These are phyloP conservation scores for Dendrobium huoshanense DNA, from an alignment of 106 monocot genomes.

Conservation along the genomic window DNA sequence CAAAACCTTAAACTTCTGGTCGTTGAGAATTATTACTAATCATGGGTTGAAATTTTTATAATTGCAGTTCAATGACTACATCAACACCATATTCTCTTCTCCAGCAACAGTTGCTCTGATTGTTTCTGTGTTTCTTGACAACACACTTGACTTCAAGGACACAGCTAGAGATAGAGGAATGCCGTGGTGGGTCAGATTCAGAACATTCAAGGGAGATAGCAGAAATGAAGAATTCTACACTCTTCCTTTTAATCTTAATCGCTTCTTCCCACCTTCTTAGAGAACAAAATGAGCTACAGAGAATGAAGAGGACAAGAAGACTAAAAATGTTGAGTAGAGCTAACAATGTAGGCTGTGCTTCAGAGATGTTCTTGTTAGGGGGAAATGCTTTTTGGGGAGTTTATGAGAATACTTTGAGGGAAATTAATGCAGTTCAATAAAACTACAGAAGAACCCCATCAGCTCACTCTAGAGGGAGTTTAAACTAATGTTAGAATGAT, in stretches of 20 bases:
- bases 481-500: too few relatives aligned
- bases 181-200: slow-evolving; percentile 96
- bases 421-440: neutral
- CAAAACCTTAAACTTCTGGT: too few relatives aligned
- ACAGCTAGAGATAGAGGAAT: slow-evolving; percentile 84
- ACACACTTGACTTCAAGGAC: slow-evolving; percentile 88
- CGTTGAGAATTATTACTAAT: neutral
- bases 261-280: slow-evolving; percentile 89
- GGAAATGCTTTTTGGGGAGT: neutral
- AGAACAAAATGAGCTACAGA: neutral
- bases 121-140: slow-evolving; percentile 80
- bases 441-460: neutral
- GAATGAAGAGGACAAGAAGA: neutral
- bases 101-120: slow-evolving; percentile 79
- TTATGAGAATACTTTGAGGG: neutral
- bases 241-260: slow-evolving; percentile 95
- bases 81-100: slow-evolving; percentile 95
- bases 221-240: slow-evolving; percentile 99
- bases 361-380: neutral
- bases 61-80: slow-evolving; percentile 90
- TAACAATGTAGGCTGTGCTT: neutral
- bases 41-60: neutral
- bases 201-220: slow-evolving; percentile 90
- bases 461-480: too few relatives aligned
- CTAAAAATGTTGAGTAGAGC: neutral